Evolutionary conservation across 2,329 filamentous ascomycete genomes (phyloP), one percentile per base, ranked within the genome.

Genomic region (Byssothecium circinans): DNA sequence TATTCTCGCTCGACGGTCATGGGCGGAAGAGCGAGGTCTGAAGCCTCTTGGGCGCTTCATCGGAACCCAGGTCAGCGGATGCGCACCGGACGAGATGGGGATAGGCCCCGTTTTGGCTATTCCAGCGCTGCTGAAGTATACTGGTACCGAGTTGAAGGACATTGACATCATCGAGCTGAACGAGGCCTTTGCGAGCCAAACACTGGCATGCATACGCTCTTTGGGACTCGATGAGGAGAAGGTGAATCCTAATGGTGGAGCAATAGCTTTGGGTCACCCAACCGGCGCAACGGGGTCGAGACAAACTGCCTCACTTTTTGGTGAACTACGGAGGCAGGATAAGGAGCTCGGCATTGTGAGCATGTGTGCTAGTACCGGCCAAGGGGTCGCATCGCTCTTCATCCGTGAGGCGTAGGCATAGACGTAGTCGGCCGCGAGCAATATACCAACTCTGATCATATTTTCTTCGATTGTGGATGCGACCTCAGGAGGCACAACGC

Each of bases 181-280:
- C 75, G 92, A 97, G 80, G 92, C 94, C 1, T 97, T 97, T 65
- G 92, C 91, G 27, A 94, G 88, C 50, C 96, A 97, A 90, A 91
- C 89, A 1, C 89, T 96, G 33, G 96, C 96, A 79, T 95, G 91
- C 75, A 78, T 88, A 41, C 70, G 76, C 32, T 70, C 62, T 62
- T 80, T 94, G 36, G 81, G 81, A 46, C 73, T 92, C 37, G 84
- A 88, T 64, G 81, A 81, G 70, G 75, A 81, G 63, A 91, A 89
- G 80, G 83, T 92, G 79, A 94, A 92, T 76, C 81, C 85, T 17
- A 81, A 87, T 52, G 89, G 89, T 57, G 89, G 89, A 53, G 89
- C 89, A 56, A 91, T 92, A 65, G 89, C 89, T 8, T 78, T 94
- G 0, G 89, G 89, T 33, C 89, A 94, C 70, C 89, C 88, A 4